Base-by-base conservation (phyloP, 2,329 filamentous ascomycete genomes). In the Didymella keratinophila region DNA sequence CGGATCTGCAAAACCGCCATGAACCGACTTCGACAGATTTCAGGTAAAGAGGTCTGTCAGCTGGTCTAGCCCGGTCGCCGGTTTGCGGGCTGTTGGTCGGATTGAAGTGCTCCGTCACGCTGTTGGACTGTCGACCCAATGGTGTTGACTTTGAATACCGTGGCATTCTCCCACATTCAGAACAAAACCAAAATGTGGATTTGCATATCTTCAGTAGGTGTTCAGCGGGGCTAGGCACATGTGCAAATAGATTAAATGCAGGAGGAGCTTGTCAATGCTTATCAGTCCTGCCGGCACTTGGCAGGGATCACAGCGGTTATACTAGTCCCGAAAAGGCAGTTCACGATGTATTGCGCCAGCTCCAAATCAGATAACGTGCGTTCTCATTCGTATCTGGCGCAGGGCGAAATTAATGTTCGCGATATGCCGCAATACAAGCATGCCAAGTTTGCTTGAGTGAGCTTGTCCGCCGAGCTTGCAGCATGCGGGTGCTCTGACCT, bases 391-490 rank as follows among this genome's bases (percentile, higher is more conserved):
- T 30, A 42, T 54, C n/a, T 7, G 21, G n/a, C 12, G 45, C 18
- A 27, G 25, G 9, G 9, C n/a, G 27, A 41, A 21, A 58, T 54
- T 32, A 46, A 34, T 2, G 30, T 1, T n/a, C 14, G 18, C 6
- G 18, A 42, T 3, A 34, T 36, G 39, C 34, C 36, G 21, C 14
- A 37, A 12, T 37, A 7, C 14, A 41, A 42, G 36, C n/a, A 25
- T 50, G 51, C 56, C 52, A 60, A 60, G 52, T 6, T 37, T 52
- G 56, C 56, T 60, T 60, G 56, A 43, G 18, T 55, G 56, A 60
- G 56, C 56, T 60, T 59, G 51, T 51, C 42, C 30, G 42, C 41
- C 56, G 34, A 25, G 18, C 23, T 9, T 43, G 51, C 41, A 47
- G 54, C 20, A 36, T 28, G 34, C 41, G 10, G 18, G 18, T 34